Base-by-base conservation (phyloP, 1,284 basidiomycete genomes). In the Anthracocystis walkeri region DNA sequence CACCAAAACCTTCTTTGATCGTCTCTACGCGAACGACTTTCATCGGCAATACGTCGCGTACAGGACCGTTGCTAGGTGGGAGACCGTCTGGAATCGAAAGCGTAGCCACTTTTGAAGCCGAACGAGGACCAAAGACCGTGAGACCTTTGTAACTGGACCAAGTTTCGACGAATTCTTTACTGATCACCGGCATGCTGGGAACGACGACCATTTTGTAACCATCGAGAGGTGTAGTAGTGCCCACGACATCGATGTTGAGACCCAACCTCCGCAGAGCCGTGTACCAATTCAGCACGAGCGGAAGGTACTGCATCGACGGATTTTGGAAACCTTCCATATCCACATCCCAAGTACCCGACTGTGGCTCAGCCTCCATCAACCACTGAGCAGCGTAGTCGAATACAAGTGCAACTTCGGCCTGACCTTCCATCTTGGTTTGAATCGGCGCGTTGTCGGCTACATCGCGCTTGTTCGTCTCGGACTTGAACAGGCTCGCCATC, bases 151-250 rank as follows among this genome's bases (percentile, higher is more conserved):
- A 78, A 38, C 38, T 23, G 40, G 57, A 58, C 51, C 75, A 77
- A 3, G 51, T 58, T 33, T 59, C 18, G 27, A 65, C 66, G 8
- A 78, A 71, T 4, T 70, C 74, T 4, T 68, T 54, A 61, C 55
- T 50, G 49, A 78, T 59, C 48, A 69, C 48, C 10, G 74, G 65
- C 70, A 79, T 74, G 41, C 66, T 71, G 16, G 77, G 77, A 2
- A 75, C 66, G 6, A 68, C 66, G 21, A 77, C 57, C 70, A 79
- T 69, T 42, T 62, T 62, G 70, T 79, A 79, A 6, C 60, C 65
- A 12, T 67, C 64, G 2, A 77, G 66, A 27, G 52, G 40, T 4
- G 58, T 70, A 2, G 54, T 50, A 12, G 77, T 59, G 4, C 70
- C 71, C 12, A 79, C 66, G 6, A 79, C 58, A 45, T 79, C 77